Conservation (phyloP, 805 yeast species). For the Candida maesae region DNA sequence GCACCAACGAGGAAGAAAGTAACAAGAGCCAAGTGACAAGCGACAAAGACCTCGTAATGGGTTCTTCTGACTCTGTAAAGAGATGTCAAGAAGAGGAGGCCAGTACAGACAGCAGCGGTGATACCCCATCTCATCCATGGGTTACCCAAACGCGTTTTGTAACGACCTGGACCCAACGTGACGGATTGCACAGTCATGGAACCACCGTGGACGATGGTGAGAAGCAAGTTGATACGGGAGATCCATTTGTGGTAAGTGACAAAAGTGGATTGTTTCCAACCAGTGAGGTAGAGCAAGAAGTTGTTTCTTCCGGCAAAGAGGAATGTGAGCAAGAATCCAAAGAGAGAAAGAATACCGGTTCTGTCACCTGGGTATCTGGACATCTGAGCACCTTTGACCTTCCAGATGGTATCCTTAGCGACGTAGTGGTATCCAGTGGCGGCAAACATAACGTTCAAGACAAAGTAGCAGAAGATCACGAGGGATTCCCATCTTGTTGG, state of each 20-base stretch:
- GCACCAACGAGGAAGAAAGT: slow-evolving; percentile 46
- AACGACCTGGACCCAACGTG: slow-evolving; percentile 11
- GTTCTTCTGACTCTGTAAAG: slow-evolving; percentile 45
- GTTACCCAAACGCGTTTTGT: slow-evolving; percentile 8
- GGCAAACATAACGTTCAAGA: slow-evolving; percentile 12
- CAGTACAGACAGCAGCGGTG: slow-evolving; percentile 13
- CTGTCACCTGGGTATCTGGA: slow-evolving; percentile 28
- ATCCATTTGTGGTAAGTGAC: slow-evolving; percentile 64
- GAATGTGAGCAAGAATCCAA: slow-evolving; percentile 47
- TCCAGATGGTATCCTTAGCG: slow-evolving; percentile 21
- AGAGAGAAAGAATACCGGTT: slow-evolving; percentile 25
- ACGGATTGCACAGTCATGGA: slow-evolving; percentile 22
- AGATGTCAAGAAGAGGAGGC: slow-evolving; percentile 13
- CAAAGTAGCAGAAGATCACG: slow-evolving; percentile 34
- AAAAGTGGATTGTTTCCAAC: slow-evolving; percentile 64
- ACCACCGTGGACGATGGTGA: slow-evolving; percentile 21
- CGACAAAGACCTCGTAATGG: slow-evolving; percentile 58
- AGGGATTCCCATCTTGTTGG: slow-evolving; percentile 27
- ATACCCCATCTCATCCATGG: slow-evolving; percentile 24
- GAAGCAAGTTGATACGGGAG: slow-evolving; percentile 40
- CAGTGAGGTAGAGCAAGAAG: slow-evolving; percentile 56
- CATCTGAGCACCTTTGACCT: slow-evolving; percentile 14
- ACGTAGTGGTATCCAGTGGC: slow-evolving; percentile 20
- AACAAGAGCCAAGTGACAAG: slow-evolving; percentile 54
- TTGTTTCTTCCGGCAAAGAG: slow-evolving; percentile 74